Evolutionary conservation across 2,329 filamentous ascomycete species (phyloP), one percentile per base, ranked within the genome.

Genomic region (Beauveria sp.): DNA sequence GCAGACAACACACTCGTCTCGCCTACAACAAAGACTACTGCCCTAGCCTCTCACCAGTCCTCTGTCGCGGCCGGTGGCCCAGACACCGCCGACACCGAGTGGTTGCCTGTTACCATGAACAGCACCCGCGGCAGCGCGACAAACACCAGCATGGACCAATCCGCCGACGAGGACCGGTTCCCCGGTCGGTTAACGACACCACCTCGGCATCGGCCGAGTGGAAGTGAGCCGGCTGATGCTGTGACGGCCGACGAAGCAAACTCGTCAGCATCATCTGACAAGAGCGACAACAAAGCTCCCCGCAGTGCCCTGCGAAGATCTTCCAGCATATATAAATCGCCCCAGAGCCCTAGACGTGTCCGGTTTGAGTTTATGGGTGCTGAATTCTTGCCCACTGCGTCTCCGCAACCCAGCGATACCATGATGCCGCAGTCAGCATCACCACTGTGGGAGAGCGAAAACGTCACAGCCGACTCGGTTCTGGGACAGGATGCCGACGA

Each of bases 301-400:
- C 77, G 83, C 65, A 86, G 85, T 67, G 85, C 83, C 51, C 71
- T 87, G 62, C 80, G 85, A 62, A 78, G 83, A 54, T 80, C 81
- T 1, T 83, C 81, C 7, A 83, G 79, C 66, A 77, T 75, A 38
- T 78, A 80, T 28, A 80, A 76, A 55, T 77, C 79, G 59, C 74
- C 73, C 6, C 76, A 77, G 49, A 85, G 83, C 67, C 83, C 83
- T n/a, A 79, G 84, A 34, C 79, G 83, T 63, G 85, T 88, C 62
- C 83, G 85, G 53, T 88, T 88, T 65, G 80, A 85, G 43, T 80
- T 87, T 51, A 79, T 80, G 69, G 84, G 84, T 59, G 75, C 79
- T 65, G 83, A 87, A 67, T 83, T 88, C 42, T 73, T 86, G 62
- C 83, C 85, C 22, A 86, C 84, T 51, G 75, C 79, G 28, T 85